Percentiles rank a stretch among this genome's conserved stretches.
These are phyloP conservation scores for Cutaneotrichosporon dermatis DNA, from an alignment of 1,284 basidiomycete species.

Conservation along the genomic window DNA sequence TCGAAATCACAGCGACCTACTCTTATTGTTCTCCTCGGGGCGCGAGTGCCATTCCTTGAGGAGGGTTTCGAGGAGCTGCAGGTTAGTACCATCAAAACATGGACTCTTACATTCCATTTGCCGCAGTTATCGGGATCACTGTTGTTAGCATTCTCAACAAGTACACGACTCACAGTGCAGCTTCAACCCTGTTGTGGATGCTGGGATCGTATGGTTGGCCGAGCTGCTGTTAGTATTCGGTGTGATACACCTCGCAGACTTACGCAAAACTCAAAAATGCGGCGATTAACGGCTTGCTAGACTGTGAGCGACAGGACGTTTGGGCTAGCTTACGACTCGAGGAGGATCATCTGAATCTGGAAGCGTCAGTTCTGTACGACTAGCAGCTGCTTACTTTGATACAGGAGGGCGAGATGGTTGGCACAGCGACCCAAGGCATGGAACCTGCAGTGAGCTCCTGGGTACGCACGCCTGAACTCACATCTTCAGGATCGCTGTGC, in stretches of 20 bases:
- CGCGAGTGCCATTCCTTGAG: slow-evolving; percentile 49
- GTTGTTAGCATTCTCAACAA: slow-evolving; percentile 1
- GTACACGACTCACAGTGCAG: slow-evolving; percentile 26
- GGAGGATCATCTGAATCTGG: slow-evolving; percentile 31
- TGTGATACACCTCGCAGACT: slow-evolving; percentile 8
- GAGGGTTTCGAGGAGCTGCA: slow-evolving; percentile 47
- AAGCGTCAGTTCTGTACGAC: background rate
- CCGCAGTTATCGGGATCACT: slow-evolving; percentile 51
- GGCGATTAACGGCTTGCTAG: slow-evolving; percentile 29
- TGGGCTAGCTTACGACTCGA: slow-evolving; percentile 26
- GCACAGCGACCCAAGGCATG: slow-evolving; percentile 41
- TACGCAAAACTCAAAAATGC: slow-evolving; percentile 41
- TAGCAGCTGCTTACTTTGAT: slow-evolving; percentile 26
- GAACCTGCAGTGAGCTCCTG: slow-evolving; percentile 28
- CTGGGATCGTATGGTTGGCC: slow-evolving; percentile 28
- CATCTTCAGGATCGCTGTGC: slow-evolving; percentile 35
- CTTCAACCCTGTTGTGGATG: slow-evolving; percentile 26
- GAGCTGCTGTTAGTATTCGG: slow-evolving; percentile 15
- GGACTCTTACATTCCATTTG: slow-evolving; percentile 54
- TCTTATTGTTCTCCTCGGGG: slow-evolving; percentile 46
- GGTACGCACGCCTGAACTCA: slow-evolving; percentile 11
- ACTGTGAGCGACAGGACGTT: background rate
- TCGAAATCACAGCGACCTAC: slow-evolving; percentile 14
- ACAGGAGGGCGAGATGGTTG: slow-evolving; percentile 45
- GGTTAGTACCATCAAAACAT: no score